Percentiles rank a stretch among this genome's conserved stretches.
Conservation (phyloP, 345 rosid species). For the Citrus cavaleriei region DNA sequence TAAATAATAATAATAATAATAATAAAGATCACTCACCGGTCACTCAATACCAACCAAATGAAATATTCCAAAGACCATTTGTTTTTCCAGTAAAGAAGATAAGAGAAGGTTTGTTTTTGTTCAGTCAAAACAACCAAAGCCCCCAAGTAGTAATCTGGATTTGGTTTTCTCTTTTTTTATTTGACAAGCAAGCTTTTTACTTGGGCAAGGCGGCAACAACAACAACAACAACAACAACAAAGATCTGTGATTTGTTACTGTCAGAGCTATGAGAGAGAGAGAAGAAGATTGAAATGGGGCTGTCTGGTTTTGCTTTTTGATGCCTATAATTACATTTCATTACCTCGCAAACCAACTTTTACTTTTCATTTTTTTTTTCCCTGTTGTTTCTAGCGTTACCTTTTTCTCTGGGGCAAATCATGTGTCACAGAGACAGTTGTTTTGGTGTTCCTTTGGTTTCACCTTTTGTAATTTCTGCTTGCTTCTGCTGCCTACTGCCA, state of each 20-base stretch:
- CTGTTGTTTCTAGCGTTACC: conserved; percentile 27
- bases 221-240: conserved; percentile 21
- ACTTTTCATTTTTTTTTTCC: neutral
- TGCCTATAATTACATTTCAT: conserved; percentile 35
- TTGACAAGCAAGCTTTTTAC: conserved; percentile 29
- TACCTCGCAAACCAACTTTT: conserved; percentile 31
- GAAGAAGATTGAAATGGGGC: neutral
- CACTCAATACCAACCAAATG: conserved; percentile 25
- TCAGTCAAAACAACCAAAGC: conserved; percentile 23
- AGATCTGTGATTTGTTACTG: conserved; percentile 42
- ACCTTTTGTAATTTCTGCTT: conserved; percentile 9
- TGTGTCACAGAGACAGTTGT: conserved; percentile 45
- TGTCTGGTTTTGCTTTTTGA: conserved; percentile 24
- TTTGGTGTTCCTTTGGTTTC: conserved; percentile 17
- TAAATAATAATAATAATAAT: neutral
- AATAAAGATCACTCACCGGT: conserved; percentile 19
- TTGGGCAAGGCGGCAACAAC: conserved; percentile 9
- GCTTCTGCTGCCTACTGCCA: conserved; percentile 14
- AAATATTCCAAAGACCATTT: conserved; percentile 15
- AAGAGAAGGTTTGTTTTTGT: conserved; percentile 26
- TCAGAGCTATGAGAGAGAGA: conserved; percentile 15
- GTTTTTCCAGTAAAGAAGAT: conserved; percentile 12
- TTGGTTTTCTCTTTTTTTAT: conserved; percentile 38
- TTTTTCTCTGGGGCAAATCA: conserved; percentile 50
- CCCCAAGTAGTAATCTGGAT: conserved; percentile 19